Evolutionary conservation across 2,329 filamentous ascomycete genomes (phyloP).

Genomic region (Trichoderma guizhouense): DNA sequence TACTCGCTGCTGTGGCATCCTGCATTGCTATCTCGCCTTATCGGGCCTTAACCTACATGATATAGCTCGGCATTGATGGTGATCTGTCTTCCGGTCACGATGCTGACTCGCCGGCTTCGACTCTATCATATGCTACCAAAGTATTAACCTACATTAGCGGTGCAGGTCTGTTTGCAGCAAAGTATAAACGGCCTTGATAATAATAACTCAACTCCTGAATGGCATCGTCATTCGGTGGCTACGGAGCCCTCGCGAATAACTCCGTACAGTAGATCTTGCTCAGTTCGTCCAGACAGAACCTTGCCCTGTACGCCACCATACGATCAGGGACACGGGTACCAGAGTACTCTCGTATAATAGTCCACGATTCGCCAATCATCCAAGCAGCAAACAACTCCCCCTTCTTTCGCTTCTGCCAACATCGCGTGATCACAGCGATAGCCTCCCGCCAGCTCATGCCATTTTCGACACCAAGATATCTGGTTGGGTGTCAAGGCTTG

Average conservation of each 20-base stretch:
- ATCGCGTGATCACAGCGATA: conserved; percentile 6
- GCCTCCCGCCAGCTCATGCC: neutral
- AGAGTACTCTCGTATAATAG: neutral
- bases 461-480: neutral
- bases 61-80: neutral
- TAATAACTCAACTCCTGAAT: neutral
- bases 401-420: neutral
- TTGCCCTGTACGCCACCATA: neutral
- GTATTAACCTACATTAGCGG: neutral
- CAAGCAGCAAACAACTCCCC: neutral
- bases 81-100: neutral
- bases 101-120: neutral
- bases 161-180: neutral
- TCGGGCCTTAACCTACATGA: neutral
- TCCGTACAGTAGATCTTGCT: neutral
- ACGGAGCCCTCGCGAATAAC: neutral
- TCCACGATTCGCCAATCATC: neutral
- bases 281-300: neutral
- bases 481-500: conserved; percentile 1
- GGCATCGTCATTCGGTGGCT: neutral
- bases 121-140: neutral
- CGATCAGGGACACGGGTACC: neutral
- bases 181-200: neutral
- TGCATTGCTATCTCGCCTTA: neutral
- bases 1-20: neutral